Conservation (phyloP, 768 basidiomycete species). For the Macrolepiota fuliginosa region DNA sequence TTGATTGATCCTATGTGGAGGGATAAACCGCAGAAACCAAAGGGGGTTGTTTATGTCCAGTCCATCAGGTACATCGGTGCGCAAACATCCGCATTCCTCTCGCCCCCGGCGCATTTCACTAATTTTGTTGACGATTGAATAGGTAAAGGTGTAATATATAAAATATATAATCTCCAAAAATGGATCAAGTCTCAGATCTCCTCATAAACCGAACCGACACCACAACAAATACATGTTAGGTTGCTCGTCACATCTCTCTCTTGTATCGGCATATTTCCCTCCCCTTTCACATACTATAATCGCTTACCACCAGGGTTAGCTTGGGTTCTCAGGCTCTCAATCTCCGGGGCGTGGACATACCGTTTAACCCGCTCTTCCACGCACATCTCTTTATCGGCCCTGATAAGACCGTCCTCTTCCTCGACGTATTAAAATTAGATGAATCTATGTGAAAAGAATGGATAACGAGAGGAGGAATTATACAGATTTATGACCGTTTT, state of each 20-base stretch:
- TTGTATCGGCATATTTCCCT: conserved; percentile 56
- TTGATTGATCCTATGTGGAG: conserved; percentile 82
- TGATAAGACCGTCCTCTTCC: conserved; percentile 66
- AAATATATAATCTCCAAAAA: conserved; percentile 65
- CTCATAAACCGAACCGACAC: conserved; percentile 53
- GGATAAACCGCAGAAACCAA: conserved; percentile 69
- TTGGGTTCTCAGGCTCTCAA: conserved; percentile 87
- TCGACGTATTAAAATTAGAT: conserved; percentile 66
- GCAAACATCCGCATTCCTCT: background rate
- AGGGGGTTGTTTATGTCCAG: conserved; percentile 63
- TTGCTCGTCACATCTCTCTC: conserved; percentile 70
- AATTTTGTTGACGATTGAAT: background rate
- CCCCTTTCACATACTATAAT: conserved; percentile 7
- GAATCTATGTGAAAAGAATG: conserved; percentile 59
- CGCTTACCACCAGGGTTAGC: conserved; percentile 39
- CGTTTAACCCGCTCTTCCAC: conserved; percentile 90
- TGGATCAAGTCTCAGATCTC: conserved; percentile 66
- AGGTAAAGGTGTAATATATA: conserved; percentile 63
- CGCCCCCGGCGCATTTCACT: background rate
- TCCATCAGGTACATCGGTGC: conserved; percentile 65
- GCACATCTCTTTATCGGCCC: conserved; percentile 77
- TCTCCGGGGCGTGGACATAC: conserved; percentile 85
- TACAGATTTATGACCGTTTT: conserved; percentile 75
- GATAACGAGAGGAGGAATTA: conserved; percentile 65
- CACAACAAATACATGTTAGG: conserved; percentile 61